A percentile compares a stretch with the other conserved stretches of the same genome.
These are phyloP conservation scores for Russula compacta DNA, from an alignment of 768 basidiomycete genomes.

Conservation along the genomic window DNA sequence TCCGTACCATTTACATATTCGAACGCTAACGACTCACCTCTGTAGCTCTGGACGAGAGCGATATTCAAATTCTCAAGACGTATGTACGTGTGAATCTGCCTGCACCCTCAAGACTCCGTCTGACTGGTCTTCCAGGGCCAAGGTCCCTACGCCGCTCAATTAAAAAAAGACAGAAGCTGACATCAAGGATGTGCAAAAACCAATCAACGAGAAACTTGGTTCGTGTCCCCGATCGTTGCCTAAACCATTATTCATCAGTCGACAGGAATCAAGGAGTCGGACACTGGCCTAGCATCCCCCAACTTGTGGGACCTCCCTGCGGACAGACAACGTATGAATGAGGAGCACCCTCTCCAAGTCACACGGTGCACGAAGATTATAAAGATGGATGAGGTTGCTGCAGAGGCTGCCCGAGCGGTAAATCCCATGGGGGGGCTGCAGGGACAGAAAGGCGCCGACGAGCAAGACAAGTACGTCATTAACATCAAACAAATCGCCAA, in stretches of 20 bases:
- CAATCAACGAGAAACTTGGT: conserved; percentile 97
- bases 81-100: conserved; percentile 49
- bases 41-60: conserved; percentile 89
- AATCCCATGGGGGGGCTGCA: conserved; percentile 73
- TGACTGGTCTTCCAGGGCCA: conserved; percentile 58
- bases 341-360: conserved; percentile 92
- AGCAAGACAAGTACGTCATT: conserved; percentile 99
- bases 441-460: conserved; percentile 94
- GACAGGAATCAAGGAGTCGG: conserved; percentile 90
- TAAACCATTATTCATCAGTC: neutral
- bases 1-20: neutral
- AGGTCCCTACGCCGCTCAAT: conserved; percentile 86
- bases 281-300: conserved; percentile 93
- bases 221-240: conserved; percentile 10
- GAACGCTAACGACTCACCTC: conserved; percentile 7
- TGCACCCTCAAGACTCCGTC: neutral
- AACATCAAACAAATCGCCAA: conserved; percentile 99
- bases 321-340: conserved; percentile 82
- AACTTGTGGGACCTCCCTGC: conserved; percentile 97
- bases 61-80: conserved; percentile 98
- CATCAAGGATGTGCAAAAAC: conserved; percentile 92
- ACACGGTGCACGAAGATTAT: conserved; percentile 99
- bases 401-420: conserved; percentile 68
- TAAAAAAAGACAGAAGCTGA: conserved; percentile 88
- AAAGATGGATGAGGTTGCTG: conserved; percentile 63